These are phyloP conservation scores for Chrysanthemum lavandulifolium DNA, from an alignment of 129 eudicot species.

Conservation along the genomic window DNA sequence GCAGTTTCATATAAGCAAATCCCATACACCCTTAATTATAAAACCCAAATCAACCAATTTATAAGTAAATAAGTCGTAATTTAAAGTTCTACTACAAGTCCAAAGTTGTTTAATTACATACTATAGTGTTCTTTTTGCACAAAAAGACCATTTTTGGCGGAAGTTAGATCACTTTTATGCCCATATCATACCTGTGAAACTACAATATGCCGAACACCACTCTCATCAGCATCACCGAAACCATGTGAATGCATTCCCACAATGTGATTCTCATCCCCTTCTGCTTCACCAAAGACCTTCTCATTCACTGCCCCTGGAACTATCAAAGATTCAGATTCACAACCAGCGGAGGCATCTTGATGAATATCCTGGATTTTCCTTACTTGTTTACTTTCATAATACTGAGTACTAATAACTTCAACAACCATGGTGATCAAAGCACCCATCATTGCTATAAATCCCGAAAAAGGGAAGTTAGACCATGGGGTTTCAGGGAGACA, in stretches of 20 bases:
- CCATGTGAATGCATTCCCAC: slow-evolving; percentile 80
- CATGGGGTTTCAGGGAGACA: slow-evolving; percentile 73
- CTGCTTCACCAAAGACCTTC: slow-evolving; percentile 74
- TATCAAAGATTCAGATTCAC: slow-evolving; percentile 41
- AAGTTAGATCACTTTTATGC: no score
- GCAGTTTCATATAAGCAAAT: no score
- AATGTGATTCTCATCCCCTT: slow-evolving; percentile 70
- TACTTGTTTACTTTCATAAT: slow-evolving; percentile 74
- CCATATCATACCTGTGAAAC: slow-evolving; percentile 68
- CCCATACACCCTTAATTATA: no score
- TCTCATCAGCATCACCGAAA: slow-evolving; percentile 47
- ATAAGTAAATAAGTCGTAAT: no score
- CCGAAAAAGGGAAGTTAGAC: slow-evolving; percentile 84
- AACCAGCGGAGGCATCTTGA: slow-evolving; percentile 38
- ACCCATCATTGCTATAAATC: slow-evolving; percentile 79
- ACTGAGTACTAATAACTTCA: slow-evolving; percentile 78
- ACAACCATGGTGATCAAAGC: slow-evolving; percentile 68
- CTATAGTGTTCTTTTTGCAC: neutral
- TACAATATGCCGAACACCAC: slow-evolving; percentile 64
- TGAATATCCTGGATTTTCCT: slow-evolving; percentile 34
- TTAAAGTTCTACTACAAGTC: no score
- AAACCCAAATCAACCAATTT: no score
- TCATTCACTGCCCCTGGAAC: slow-evolving; percentile 32
- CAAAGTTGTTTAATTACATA: no score
- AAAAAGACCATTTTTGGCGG: neutral